Conservation (phyloP, 2,329 filamentous ascomycete species). For the Hypocreales sp. region DNA sequence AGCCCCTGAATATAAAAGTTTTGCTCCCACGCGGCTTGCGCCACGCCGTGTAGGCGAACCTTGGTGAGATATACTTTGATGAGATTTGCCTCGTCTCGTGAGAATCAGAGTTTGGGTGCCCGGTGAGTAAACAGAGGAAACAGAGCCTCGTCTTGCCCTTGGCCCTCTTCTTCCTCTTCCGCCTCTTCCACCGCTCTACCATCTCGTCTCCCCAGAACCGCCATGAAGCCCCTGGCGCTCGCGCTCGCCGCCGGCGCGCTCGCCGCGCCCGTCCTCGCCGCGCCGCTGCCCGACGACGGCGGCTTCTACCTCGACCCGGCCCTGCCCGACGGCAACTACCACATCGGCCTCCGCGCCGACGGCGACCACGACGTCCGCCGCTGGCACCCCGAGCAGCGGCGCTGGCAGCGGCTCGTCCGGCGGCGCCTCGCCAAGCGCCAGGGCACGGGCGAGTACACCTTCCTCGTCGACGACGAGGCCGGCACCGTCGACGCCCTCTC, state of each 20-base stretch:
- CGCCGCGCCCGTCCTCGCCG: background rate
- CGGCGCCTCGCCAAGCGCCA: conserved; percentile 1
- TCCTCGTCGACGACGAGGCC: conserved; percentile 3
- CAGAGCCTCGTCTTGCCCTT: too few relatives aligned
- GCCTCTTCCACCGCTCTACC: background rate
- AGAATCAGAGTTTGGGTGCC: too few relatives aligned
- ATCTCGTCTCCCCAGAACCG: background rate
- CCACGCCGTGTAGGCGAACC: too few relatives aligned
- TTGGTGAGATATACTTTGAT: too few relatives aligned
- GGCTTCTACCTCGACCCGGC: background rate
- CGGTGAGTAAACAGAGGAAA: too few relatives aligned
- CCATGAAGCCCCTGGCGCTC: background rate
- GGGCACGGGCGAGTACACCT: conserved; percentile 2
- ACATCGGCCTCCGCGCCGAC: background rate
- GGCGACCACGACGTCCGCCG: conserved; percentile 1
- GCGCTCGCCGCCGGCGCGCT: background rate
- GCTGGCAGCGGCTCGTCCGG: background rate
- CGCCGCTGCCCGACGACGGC: background rate
- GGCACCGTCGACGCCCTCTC: background rate
- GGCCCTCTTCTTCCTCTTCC: background rate
- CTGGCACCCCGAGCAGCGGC: background rate
- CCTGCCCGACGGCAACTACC: conserved; percentile 1
- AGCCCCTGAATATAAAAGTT: too few relatives aligned
- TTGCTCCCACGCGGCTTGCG: too few relatives aligned
- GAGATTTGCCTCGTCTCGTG: too few relatives aligned